These are phyloP conservation scores for Choricystis sp. DNA, from an alignment of 139 green algal species.

Conservation along the genomic window DNA sequence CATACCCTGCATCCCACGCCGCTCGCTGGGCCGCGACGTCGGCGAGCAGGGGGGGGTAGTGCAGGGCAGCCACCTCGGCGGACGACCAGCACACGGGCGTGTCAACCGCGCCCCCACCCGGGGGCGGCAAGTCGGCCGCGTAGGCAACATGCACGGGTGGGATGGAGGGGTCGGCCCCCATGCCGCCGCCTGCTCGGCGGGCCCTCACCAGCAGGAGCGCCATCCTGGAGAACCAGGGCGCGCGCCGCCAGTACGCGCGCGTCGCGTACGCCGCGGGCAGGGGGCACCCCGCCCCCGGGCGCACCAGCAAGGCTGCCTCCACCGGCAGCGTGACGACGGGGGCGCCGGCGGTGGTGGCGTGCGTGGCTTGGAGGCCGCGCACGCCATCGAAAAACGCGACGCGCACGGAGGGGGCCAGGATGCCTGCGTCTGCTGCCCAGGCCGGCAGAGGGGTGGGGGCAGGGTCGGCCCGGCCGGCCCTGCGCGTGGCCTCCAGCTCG, in stretches of 20 bases:
- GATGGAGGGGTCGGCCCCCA: background rate
- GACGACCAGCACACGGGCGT: background rate
- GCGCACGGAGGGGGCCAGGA: background rate
- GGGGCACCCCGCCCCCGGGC: background rate
- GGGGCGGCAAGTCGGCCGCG: background rate
- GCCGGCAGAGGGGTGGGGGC: background rate
- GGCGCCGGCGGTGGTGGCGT: background rate
- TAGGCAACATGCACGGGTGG: no score
- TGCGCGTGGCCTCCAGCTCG: no score
- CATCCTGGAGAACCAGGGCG: background rate
- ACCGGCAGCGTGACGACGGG: background rate
- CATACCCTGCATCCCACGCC: background rate
- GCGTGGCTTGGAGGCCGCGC: background rate
- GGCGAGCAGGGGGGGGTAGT: background rate
- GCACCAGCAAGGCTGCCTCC: background rate
- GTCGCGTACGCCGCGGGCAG: background rate
- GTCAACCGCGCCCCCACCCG: background rate
- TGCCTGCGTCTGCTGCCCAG: background rate
- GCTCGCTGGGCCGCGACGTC: background rate
- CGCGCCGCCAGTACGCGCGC: background rate
- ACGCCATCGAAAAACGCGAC: background rate
- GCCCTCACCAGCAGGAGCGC: background rate
- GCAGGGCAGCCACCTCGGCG: background rate
- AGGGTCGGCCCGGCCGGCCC: no score
- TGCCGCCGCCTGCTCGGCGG: no score